Base-by-base conservation (phyloP, 129 eudicot species). In the Saussurea involucrata region DNA sequence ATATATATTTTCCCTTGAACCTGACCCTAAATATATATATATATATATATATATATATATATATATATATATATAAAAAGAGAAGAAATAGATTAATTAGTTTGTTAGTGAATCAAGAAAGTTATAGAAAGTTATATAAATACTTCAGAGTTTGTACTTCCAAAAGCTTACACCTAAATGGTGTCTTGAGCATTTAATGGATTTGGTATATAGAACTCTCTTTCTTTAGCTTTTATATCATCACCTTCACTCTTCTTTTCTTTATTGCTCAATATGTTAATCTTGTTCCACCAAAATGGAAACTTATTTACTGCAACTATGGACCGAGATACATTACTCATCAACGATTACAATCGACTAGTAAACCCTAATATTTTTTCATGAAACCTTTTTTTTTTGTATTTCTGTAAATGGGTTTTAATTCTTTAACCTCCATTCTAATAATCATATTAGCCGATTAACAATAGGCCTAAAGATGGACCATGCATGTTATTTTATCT, bases 101-200 rank as follows among this genome's bases (percentile, higher is more conserved):
- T 49, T 80, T 71, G 31, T 73, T 68, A 71, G 66, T 82, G 66
- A 80, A 76, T 79, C 63, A 66, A 86, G 74, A 69, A 66, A 66
- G 77, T 57, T 72, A 69, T 65, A 44, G 21, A n/a, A n/a, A n/a
- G n/a, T n/a, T n/a, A n/a, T n/a, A n/a, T 28, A 40, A 68, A 78
- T 37, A 74, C 24, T 18, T 24, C 73, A 37, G 66, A 63, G 22
- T 53, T 65, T 32, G 78, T 77, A 67, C 80, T 57, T 74, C 42
- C 70, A 75, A 80, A 57, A 64, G 87, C 77, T 86, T 83, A 80
- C 81, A 78, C 83, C 60, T 63, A 73, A 80, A 80, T 81, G 83
- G 78, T 84, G 66, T 58, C 64, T 77, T 57, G 55, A 17, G 17
- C 32, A 49, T 49, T 42, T 63, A 60, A 66, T 78, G 68, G 64